Evolutionary conservation across 441 rosid species (phyloP), one percentile per base, ranked within the genome.

Genomic region (Erodium moschatum): DNA sequence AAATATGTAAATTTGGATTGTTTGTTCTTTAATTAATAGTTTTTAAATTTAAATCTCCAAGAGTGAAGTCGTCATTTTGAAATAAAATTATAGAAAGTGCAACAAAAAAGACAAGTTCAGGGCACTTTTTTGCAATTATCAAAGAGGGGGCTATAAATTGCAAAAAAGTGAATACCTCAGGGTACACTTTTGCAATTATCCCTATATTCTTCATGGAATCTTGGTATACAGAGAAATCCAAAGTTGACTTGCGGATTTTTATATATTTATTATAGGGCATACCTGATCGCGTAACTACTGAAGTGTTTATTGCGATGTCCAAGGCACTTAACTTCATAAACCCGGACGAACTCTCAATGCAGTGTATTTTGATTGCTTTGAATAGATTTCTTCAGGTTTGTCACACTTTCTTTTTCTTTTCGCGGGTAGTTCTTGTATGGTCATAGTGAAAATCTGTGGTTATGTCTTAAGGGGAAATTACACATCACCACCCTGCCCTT

Each of bases 271-370:
- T 76, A 21, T 72, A 92, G 98, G 98, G 97, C 6, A 61, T 92
- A 64, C 98, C 98, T 69, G 91, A 86, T 65, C 88, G 96, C n/a
- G 98, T 92, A 77, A 92, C 91, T 29, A 81, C 83, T 1, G 94
- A 90, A 80, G 98, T 92, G 84, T 90, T 92, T 69, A 87, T 92
- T 79, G 96, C 98, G 76, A 92, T 92, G 97, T 90, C 98, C 68
- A 88, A 92, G 85, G 98, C 98, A 8, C 81, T 89, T 58, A 92
- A 92, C 82, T 92, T 92, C 72, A 86, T 92, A 71, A 92, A 89
- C 72, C 96, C 95, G 3, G 93, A 92, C 72, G 98, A 88, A 76
- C 90, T 92, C 24, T 92, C 98, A 35, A 92, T 92, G 98, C 98
- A 92, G 66, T 85, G 93, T 67, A 87, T 92, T 66, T 76, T 92